Percentiles rank a stretch among this genome's conserved stretches.
These are phyloP conservation scores for Lactarius deliciosus DNA, from an alignment of 768 basidiomycete species.

Conservation along the genomic window DNA sequence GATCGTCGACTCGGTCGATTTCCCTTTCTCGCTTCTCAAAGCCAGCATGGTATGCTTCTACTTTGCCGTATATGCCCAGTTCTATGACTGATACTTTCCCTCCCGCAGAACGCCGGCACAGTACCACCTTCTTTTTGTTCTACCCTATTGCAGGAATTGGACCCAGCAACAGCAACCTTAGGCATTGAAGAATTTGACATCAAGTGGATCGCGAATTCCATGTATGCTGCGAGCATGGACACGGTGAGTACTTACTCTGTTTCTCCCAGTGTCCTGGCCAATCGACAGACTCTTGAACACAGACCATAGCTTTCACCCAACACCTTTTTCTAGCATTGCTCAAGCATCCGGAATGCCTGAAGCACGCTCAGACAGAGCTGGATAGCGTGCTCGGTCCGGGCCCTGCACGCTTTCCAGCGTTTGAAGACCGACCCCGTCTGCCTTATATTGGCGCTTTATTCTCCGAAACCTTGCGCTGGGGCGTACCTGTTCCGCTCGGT, in stretches of 20 bases:
- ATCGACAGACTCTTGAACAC: conserved; percentile 13
- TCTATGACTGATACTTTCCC: conserved; percentile 25
- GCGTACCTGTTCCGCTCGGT: conserved; percentile 58
- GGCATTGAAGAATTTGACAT: conserved; percentile 59
- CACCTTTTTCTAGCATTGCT: conserved; percentile 72
- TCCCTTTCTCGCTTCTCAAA: conserved; percentile 60
- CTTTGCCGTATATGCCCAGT: conserved; percentile 44
- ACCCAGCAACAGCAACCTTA: conserved; percentile 32
- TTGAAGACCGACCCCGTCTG: conserved; percentile 53
- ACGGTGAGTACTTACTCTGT: conserved; percentile 43
- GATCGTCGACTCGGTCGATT: conserved; percentile 63
- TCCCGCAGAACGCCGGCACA: conserved; percentile 38
- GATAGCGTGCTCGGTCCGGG: conserved; percentile 56
- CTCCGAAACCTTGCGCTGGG: conserved; percentile 57
- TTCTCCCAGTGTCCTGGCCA: conserved; percentile 17
- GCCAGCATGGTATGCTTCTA: conserved; percentile 48
- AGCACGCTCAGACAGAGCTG: conserved; percentile 58
- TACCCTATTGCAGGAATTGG: conserved; percentile 54
- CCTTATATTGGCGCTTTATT: conserved; percentile 61
- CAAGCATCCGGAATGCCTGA: conserved; percentile 53
- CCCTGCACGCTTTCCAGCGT: conserved; percentile 51
- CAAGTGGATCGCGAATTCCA: conserved; percentile 82
- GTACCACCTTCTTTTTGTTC: conserved; percentile 44
- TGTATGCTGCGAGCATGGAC: conserved; percentile 66
- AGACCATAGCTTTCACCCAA: conserved; percentile 56